Evolutionary conservation across 495 filamentous ascomycete genomes (phyloP).

Genomic region (Xylaria sp.): DNA sequence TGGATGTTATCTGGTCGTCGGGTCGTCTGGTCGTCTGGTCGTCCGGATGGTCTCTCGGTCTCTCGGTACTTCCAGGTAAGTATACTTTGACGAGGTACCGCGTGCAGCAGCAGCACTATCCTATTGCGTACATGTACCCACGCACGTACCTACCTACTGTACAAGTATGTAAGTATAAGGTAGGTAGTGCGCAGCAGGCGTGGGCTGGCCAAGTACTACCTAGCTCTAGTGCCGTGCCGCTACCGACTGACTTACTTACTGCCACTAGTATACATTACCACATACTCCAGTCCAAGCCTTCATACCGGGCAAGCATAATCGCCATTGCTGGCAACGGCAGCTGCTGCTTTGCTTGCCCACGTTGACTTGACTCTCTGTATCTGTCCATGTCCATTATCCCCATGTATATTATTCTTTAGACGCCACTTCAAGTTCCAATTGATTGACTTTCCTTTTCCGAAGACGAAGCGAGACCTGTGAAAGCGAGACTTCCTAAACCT

Average conservation of each 20-base stretch:
- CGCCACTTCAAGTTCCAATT: conserved; percentile 24
- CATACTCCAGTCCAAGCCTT: conserved; percentile 34
- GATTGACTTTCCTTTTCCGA: conserved; percentile 24
- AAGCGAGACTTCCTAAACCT: conserved; percentile 2
- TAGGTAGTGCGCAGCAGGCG: too few species aligned
- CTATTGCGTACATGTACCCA: too few species aligned
- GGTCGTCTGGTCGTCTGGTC: not conserved
- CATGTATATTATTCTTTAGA: conserved; percentile 28
- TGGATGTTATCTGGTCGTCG: too few species aligned
- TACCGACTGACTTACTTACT: conserved; percentile 24
- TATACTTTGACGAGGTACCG: not conserved
- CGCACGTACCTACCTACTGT: too few species aligned
- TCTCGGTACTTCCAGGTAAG: not conserved
- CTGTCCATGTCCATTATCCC: conserved; percentile 15
- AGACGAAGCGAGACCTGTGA: conserved; percentile 16
- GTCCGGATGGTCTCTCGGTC: not conserved
- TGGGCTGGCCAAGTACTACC: not conserved
- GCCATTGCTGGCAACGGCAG: conserved; percentile 19
- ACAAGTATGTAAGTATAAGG: too few species aligned
- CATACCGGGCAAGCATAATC: conserved; percentile 24
- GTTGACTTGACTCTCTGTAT: conserved; percentile 7
- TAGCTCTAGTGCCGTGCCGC: conserved; percentile 21
- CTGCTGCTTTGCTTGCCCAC: conserved; percentile 5
- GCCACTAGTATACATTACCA: conserved; percentile 11
- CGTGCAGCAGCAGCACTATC: not conserved